Evolutionary conservation across 345 rosid genomes (phyloP), one percentile per base, ranked within the genome.

Genomic region (Aegle marmelos): DNA sequence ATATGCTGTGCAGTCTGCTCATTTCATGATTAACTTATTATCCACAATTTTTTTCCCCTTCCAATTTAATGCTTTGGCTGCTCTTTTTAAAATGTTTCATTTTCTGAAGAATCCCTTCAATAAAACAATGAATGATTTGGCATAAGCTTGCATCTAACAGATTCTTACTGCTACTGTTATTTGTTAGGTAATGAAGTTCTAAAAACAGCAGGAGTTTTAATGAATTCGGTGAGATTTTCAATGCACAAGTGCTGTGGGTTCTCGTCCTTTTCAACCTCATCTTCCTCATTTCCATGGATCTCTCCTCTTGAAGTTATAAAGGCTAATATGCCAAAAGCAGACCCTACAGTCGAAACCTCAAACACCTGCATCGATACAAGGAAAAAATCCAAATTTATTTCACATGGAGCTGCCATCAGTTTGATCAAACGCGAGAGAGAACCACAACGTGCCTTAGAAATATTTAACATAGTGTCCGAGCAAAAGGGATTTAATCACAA

Each of bases 401-500:
- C 93, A 36, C 95, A 96, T 57, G 91, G 84, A 17, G 79, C 83
- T 33, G 94, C 97, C 53, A 57, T 94, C 80, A 80, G 68, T 68
- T 83, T 90, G 88, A 93, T 95, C 84, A 87, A 91, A 77, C 83
- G 63, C 6, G 97, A 93, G 89, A 86, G 80, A 80, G 94, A 93
- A 77, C 95, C 93, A 8, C 93, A 91, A 50, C 82, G 74, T 60
- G 97, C 97, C 22, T 82, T 93, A 60, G 87, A 92, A 62, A 57
- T 90, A 71, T 95, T 95, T 86, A 92, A 95, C 84, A 84, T 27
- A 85, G 93, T 80, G 6, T 86, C 90, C 0, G 82, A 80, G 73
- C 98, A 95, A 67, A 91, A 88, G 76, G 95, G 97, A 48, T 93
- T 95, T 73, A 88, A 74, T 86, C 97, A 93, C 79, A 95, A 93